A percentile compares a stretch with the other conserved stretches of the same genome.
Conservation (phyloP, 1,284 basidiomycete genomes). For the Ganoderma resinaceum region DNA sequence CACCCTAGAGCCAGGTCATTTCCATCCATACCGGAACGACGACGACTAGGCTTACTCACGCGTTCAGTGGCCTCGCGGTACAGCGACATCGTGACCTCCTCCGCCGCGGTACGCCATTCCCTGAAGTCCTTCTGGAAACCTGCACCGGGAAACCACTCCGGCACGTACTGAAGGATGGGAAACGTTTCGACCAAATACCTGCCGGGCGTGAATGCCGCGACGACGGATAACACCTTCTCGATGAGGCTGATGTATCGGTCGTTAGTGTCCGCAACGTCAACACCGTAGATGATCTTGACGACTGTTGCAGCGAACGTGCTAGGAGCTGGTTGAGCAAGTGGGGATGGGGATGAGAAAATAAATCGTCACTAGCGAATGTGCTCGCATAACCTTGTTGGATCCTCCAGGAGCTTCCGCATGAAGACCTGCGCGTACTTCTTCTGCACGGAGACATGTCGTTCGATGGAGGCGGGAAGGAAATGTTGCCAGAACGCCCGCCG, state of each 20-base stretch:
- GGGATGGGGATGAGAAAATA: background rate
- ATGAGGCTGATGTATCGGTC: constrained; percentile 24
- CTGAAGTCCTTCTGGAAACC: constrained; percentile 22
- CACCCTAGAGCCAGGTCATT: background rate
- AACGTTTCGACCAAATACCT: constrained; percentile 23
- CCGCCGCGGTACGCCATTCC: background rate
- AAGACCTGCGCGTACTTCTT: background rate
- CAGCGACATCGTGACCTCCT: constrained; percentile 4
- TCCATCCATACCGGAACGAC: background rate
- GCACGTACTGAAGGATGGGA: constrained; percentile 28
- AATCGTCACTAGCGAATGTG: constrained; percentile 14
- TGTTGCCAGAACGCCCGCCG: constrained; percentile 24
- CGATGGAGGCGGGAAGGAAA: background rate
- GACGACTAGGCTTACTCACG: background rate
- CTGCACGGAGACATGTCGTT: background rate
- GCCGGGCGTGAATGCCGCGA: constrained; percentile 18
- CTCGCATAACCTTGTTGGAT: background rate
- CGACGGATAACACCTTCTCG: constrained; percentile 13
- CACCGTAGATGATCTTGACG: constrained; percentile 29
- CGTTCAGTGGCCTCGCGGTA: constrained; percentile 4
- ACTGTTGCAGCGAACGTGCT: constrained; percentile 23
- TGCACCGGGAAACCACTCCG: constrained; percentile 35
- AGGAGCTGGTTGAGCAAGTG: background rate
- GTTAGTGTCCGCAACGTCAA: constrained; percentile 15
- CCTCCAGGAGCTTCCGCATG: constrained; percentile 2